Percentiles rank a stretch among this genome's conserved stretches.
Conservation (phyloP, 371 early-diverging fungal species). For the Enteropsectra breve region DNA sequence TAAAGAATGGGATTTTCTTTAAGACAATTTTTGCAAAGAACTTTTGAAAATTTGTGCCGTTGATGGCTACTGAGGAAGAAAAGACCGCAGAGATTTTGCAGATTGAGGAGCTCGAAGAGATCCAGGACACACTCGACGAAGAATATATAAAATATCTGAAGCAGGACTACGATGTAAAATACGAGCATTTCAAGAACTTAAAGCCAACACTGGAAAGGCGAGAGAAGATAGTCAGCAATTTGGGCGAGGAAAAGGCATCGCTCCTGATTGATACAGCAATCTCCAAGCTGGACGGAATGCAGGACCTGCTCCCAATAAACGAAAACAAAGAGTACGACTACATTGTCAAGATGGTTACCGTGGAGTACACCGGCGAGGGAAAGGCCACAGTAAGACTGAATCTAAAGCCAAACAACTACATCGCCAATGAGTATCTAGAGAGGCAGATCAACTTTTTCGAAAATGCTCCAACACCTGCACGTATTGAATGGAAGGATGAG, state of each 20-base stretch:
- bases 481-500: slow-evolving; percentile 45
- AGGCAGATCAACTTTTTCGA: slow-evolving; percentile 39
- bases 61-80: no score
- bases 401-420: slow-evolving; percentile 42
- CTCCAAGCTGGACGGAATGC: slow-evolving; percentile 3
- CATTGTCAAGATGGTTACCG: slow-evolving; percentile 39
- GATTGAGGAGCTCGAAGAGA: slow-evolving; percentile 23
- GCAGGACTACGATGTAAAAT: slow-evolving; percentile 41
- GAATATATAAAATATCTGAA: slow-evolving; percentile 23
- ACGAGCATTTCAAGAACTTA: slow-evolving; percentile 23
- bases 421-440: slow-evolving; percentile 36
- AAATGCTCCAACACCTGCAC: slow-evolving; percentile 18
- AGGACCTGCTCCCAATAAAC: neutral
- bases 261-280: neutral
- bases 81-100: no score
- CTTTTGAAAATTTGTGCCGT: no score
- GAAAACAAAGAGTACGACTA: neutral
- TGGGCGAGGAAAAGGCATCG: neutral
- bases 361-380: slow-evolving; percentile 44
- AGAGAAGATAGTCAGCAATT: slow-evolving; percentile 2
- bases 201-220: slow-evolving; percentile 20
- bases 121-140: slow-evolving; percentile 43
- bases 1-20: no score
- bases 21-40: no score
- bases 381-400: slow-evolving; percentile 39